Evolutionary conservation across 2,329 filamentous ascomycete species (phyloP), one percentile per base, ranked within the genome.

Genomic region (Fusarium fracticaudum): DNA sequence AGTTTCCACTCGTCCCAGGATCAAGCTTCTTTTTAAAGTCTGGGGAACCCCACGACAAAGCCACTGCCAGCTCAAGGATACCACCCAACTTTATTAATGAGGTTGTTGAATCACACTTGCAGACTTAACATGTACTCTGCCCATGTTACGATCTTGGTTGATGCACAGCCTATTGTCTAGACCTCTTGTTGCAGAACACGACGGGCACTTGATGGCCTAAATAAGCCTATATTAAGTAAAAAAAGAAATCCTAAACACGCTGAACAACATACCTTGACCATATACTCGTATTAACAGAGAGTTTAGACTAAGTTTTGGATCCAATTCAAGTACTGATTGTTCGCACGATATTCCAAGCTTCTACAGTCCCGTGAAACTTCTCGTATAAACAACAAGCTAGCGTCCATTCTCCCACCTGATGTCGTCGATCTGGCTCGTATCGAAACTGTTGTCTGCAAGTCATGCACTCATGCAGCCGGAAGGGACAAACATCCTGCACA

Each of bases 391-490:
- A 20, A 18, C 18, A 44, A 35, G 41, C 60, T 66, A 71, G 43
- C 44, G 53, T 43, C 43, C n/a, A 47, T 38, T 47, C 53, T 37
- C 51, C 41, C 47, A 45, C 67, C 59, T 57, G 48, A 62, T 62
- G n/a, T 29, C 37, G 48, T 54, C 44, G 54, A 53, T 73, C 54
- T 69, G 24, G 47, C 50, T 73, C 70, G 70, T 73, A 73, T 73
- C 31, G 24, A 35, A 31, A n/a, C 31, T 29, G 14, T 35, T 40
- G 38, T 48, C 40, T 38, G 18, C 10, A n/a, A n/a, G 33, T 60
- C n/a, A 51, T 60, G 60, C 60, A 44, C 66, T 40, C 31, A 67
- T 51, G 29, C 17, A 53, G 51, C 26, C 31, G 10, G n/a, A n/a
- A 41, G n/a, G 24, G 33, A 53, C 22, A 59, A 37, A 35, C 10